Conservation (phyloP, 331 rosid genomes). For the Spiraea crenata region DNA sequence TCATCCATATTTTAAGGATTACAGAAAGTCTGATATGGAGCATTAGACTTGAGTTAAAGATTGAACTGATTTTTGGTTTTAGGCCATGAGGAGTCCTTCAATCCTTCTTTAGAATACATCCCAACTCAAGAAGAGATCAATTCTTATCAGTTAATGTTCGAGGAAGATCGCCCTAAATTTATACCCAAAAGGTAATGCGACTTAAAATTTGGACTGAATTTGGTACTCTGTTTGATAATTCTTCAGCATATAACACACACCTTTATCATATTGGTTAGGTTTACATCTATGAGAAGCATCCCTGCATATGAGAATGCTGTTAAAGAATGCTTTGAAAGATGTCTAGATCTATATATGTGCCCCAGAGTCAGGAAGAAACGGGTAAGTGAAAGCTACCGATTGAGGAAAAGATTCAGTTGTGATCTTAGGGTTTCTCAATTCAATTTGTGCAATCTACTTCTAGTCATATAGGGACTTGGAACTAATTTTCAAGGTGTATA, state of each 20-base stretch:
- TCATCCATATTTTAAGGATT: conserved; percentile 19
- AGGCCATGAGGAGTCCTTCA: conserved; percentile 94
- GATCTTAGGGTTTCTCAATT: conserved; percentile 9
- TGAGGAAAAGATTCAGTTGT: conserved; percentile 12
- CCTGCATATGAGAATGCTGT: conserved; percentile 85
- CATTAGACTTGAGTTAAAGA: background rate
- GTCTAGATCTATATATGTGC: conserved; percentile 87
- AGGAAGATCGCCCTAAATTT: conserved; percentile 90
- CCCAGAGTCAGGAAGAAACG: conserved; percentile 86
- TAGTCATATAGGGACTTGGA: background rate
- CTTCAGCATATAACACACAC: conserved; percentile 24
- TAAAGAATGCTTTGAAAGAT: conserved; percentile 76
- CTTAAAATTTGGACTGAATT: background rate
- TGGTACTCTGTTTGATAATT: conserved; percentile 20
- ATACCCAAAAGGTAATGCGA: conserved; percentile 66
- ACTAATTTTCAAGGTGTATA: conserved; percentile 8
- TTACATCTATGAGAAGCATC: conserved; percentile 73
- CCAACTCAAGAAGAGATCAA: conserved; percentile 92
- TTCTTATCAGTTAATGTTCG: conserved; percentile 74
- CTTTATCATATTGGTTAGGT: conserved; percentile 42
- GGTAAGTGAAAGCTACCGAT: conserved; percentile 49
- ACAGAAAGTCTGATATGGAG: background rate
- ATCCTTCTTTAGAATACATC: conserved; percentile 87
- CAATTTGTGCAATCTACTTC: conserved; percentile 6
- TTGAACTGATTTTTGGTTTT: conserved; percentile 10